These are phyloP conservation scores for Talinum fruticosum DNA, from an alignment of 148 eudicot species.

Conservation along the genomic window DNA sequence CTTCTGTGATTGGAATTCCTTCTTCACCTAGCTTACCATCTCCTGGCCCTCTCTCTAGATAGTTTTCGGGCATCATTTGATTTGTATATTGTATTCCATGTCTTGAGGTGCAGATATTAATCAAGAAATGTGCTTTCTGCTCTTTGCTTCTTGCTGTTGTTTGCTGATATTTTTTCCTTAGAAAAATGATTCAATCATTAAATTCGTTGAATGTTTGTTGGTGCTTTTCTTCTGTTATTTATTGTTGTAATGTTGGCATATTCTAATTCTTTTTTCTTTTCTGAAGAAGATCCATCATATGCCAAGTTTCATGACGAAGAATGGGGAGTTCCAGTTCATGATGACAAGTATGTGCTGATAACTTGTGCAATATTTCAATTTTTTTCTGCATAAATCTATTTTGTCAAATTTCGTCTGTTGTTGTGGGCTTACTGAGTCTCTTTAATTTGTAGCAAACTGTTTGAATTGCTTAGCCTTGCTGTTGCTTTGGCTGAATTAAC, in stretches of 20 bases:
- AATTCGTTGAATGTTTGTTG: background rate
- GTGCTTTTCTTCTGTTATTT: background rate
- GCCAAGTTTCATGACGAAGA: conserved; percentile 79
- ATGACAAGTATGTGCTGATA: conserved; percentile 52
- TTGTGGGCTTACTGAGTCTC: background rate
- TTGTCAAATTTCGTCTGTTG: background rate
- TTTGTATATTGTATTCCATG: background rate
- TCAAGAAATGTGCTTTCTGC: background rate
- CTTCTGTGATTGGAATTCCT: background rate
- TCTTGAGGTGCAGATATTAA: background rate
- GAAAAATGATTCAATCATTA: background rate
- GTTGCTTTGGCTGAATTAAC: conserved; percentile 88
- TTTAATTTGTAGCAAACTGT: conserved; percentile 60
- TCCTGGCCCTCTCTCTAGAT: background rate
- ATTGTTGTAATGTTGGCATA: background rate
- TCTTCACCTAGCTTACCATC: background rate
- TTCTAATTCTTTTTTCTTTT: conserved; percentile 31
- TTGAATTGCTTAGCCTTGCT: conserved; percentile 79
- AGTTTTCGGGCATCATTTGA: background rate
- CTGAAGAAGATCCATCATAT: conserved; percentile 53
- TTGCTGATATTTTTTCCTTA: background rate
- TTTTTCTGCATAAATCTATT: background rate
- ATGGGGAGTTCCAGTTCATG: conserved; percentile 81
- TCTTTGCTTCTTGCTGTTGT: background rate
- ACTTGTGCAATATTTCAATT: background rate